Conservation (phyloP, 108 stramenopile species). For the Schizochytrium sp. region DNA sequence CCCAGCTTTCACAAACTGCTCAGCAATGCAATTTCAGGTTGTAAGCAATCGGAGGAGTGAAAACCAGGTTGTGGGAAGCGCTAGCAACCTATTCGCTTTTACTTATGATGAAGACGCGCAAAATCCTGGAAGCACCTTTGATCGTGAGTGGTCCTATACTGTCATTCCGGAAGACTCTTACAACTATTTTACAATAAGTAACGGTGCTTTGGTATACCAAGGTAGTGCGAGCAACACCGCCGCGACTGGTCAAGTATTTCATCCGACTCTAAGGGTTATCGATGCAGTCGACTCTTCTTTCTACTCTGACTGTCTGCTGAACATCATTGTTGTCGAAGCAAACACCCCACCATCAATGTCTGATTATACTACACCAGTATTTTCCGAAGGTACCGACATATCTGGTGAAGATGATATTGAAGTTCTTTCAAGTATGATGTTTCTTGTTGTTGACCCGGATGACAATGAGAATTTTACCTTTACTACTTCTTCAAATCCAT, state of each 20-base stretch:
- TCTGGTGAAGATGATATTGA: background rate
- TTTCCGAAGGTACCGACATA: background rate
- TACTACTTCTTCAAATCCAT: constrained; percentile 1
- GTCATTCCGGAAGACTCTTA: background rate
- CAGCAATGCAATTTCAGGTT: background rate
- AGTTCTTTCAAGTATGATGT: background rate
- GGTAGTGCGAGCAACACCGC: too few relatives aligned
- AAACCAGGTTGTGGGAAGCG: background rate
- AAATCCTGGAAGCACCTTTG: background rate
- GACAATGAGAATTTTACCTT: constrained; percentile 1
- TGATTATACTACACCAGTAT: background rate
- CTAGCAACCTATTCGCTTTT: background rate
- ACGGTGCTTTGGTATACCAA: background rate
- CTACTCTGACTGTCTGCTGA: background rate
- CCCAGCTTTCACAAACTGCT: background rate
- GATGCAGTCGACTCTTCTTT: background rate
- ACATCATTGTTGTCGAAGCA: background rate
- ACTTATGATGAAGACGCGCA: constrained; percentile 35
- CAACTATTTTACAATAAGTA: background rate
- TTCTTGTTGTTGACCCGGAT: background rate
- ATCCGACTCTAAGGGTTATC: background rate
- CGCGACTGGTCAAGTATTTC: background rate
- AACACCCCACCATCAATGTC: constrained; percentile 1
- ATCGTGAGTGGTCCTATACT: background rate
- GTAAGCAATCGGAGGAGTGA: background rate